Conservation (phyloP, 371 early-diverging fungal species). For the Mucor piriformis region DNA sequence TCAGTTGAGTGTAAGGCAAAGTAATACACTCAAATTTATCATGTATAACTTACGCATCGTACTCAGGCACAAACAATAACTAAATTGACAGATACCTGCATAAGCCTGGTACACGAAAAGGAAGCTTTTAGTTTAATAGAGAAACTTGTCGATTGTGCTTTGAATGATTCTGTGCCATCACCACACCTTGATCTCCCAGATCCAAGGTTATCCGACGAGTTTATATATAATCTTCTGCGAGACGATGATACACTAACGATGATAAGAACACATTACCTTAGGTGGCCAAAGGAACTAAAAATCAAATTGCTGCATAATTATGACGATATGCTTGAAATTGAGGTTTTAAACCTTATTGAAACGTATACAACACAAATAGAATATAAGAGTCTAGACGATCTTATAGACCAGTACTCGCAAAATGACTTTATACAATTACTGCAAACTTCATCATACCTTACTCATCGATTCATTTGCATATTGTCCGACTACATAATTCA, state of each 20-base stretch:
- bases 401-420: background rate
- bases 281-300: constrained; percentile 14
- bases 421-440: background rate
- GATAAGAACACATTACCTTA: background rate
- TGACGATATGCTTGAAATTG: constrained; percentile 11
- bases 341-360: constrained; percentile 8
- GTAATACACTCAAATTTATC: background rate
- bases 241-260: background rate
- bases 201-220: constrained; percentile 6
- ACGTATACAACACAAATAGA: background rate
- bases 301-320: constrained; percentile 5
- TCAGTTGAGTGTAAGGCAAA: background rate
- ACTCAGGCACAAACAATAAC: background rate
- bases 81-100: constrained; percentile 5
- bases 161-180: background rate
- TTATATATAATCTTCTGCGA: background rate
- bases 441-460: background rate
- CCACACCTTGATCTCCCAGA: background rate
- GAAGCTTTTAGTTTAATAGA: constrained; percentile 9
- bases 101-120: constrained; percentile 1
- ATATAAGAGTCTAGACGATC: background rate
- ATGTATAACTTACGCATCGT: background rate
- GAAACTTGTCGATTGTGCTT: constrained; percentile 5
- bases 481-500: background rate
- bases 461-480: background rate